Evolutionary conservation across 1,284 basidiomycete genomes (phyloP), one percentile per base, ranked within the genome.

Genomic region (Sporisorium iseilematis-ciliati): DNA sequence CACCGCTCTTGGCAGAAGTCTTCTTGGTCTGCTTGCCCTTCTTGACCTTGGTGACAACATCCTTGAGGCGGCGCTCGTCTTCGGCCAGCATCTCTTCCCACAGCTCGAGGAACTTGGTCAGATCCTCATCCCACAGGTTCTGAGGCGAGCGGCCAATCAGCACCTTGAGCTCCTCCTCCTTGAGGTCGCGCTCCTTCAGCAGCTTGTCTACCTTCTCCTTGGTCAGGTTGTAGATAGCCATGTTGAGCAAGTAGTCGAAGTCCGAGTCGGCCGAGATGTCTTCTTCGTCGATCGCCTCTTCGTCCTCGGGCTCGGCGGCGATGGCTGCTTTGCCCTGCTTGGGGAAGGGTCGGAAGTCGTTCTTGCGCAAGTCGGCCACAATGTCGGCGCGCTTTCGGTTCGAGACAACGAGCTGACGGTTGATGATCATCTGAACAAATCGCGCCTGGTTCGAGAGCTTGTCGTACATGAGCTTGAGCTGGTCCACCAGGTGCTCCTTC

Each of bases 391-490:
- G 95, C 87, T 94, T 96, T 82, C 95, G 92, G 83, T 93, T 95
- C n/a, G 91, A 91, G 26, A 99, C 91, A n/a, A 90, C 86, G n/a
- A 99, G 89, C 84, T 95, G 88, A 84, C 91, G 93, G 75, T 91
- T 90, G 72, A 99, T 90, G 82, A 99, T 97, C 95, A 97, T 95
- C 85, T 94, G 89, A 50, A 99, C 91, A 87, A 99, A 99, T 29
- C 95, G 92, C 18, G 95, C 96, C 86, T 99, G 97, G 85, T 99
- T 99, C 62, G 91, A 92, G 11, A 98, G 88, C 72, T 90, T 91
- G 82, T 98, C 95, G 77, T 94, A 92, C 64, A 91, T 90, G 52
- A 87, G 87, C 83, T 94, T 93, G 35, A 99, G 88, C 82, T 97
- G 92, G 75, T 91, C 90, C 12, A 94, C 93, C 56, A 97, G 88